Evolutionary conservation across 2,329 filamentous ascomycete genomes (phyloP).

Genomic region (Uncinocarpus reesii): DNA sequence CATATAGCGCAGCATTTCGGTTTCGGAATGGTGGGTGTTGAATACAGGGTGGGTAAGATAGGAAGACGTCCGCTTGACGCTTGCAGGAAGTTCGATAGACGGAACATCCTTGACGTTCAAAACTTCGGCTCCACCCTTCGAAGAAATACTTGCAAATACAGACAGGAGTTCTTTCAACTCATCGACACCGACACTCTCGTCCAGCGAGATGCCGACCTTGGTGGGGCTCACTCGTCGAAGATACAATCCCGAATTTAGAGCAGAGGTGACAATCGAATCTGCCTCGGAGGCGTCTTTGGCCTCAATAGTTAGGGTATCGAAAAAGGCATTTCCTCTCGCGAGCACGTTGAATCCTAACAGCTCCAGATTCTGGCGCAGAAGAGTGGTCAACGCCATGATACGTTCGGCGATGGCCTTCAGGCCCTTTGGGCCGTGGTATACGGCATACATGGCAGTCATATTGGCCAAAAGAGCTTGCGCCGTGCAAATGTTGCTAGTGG

Average conservation of each 20-base stretch:
- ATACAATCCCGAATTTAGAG: slow-evolving; percentile 47
- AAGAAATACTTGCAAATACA: slow-evolving; percentile 42
- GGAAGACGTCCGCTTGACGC: slow-evolving; percentile 58
- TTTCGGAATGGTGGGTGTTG: slow-evolving; percentile 91
- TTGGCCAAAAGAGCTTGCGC: slow-evolving; percentile 89
- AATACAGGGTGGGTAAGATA: slow-evolving; percentile 88
- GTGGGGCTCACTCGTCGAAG: slow-evolving; percentile 52
- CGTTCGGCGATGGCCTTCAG: slow-evolving; percentile 74
- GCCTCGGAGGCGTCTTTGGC: slow-evolving; percentile 43
- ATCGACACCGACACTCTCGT: slow-evolving; percentile 57
- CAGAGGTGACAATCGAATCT: slow-evolving; percentile 42
- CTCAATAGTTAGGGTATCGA: slow-evolving; percentile 70
- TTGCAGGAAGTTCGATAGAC: slow-evolving; percentile 38
- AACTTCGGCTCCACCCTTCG: slow-evolving; percentile 24
- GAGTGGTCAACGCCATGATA: slow-evolving; percentile 59
- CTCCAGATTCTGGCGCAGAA: slow-evolving; percentile 55
- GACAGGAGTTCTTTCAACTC: slow-evolving; percentile 50
- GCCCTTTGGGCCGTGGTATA: slow-evolving; percentile 83
- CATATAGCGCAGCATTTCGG: slow-evolving; percentile 87
- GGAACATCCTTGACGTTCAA: slow-evolving; percentile 27
- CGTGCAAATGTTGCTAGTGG: slow-evolving; percentile 94
- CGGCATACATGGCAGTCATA: slow-evolving; percentile 88
- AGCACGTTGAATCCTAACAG: slow-evolving; percentile 55
- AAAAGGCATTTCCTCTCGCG: slow-evolving; percentile 52
- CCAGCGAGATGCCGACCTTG: slow-evolving; percentile 63